Base-by-base conservation (phyloP, 768 basidiomycete species). In the Artomyces pyxidatus region DNA sequence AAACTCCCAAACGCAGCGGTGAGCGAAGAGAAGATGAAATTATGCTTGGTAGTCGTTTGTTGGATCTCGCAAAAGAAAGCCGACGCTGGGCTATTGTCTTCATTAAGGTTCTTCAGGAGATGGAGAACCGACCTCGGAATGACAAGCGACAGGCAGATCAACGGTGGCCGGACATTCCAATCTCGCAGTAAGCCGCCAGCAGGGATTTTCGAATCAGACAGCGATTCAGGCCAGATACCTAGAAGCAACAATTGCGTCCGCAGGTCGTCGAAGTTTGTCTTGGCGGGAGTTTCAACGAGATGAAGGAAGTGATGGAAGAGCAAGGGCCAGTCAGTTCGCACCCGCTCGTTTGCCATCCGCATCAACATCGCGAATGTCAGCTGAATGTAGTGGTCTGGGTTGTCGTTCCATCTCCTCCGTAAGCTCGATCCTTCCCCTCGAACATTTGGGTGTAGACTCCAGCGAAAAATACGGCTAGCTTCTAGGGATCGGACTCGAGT, bases 321-420 rank as follows among this genome's bases (percentile, higher is more conserved):
- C 21, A 61, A 48, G 0, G 23, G 43, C 82, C 82, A 83, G 40
- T 32, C 30, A 8, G 30, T 32, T 32, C 58, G 59, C 2, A 56
- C 38, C 0, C 58, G 37, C 3, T 46, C 45, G 50, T 69, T 71
- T 27, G 77, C 63, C 11, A 70, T 54, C 14, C 57, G 56, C 12
- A 83, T 60, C 35, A 83, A 61, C 3, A 66, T 52, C 0, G 65
- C 76, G 43, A 81, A 78, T 28, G 69, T 73, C 32, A 64, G 64
- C 12, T 80, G 71, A 9, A 61, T 68, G 53, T 82, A 80, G 50
- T 75, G 75, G 21, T 70, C 25, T 22, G 65, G 50, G 26, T 49
- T 58, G 10, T 59, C 54, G 14, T 6, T 32, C 10, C 11, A 40
- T 19, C 22, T 21, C 40, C n/a, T 19, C 23, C 19, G 29, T n/a